A percentile compares a stretch with the other conserved stretches of the same genome.
phyloP scores from a whole-genome alignment of 2,329 filamentous ascomycete genomes.

The Bertia moriformis region DNA sequence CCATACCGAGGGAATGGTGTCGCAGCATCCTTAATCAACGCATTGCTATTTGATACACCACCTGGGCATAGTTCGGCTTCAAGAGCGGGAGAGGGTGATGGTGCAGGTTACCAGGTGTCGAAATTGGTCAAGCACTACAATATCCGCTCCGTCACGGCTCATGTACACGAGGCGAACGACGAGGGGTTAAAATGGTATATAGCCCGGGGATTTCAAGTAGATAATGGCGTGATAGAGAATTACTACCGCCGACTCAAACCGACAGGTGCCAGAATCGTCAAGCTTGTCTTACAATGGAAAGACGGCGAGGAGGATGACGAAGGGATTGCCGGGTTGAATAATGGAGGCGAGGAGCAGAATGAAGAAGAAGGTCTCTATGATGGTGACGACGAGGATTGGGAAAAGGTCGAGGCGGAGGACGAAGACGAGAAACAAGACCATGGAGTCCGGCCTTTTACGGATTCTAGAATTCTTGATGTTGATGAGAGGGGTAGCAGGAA shows the following conservation, averaged over 20 bases:
- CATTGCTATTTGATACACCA: constrained; percentile 14
- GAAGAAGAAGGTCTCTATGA: constrained; percentile 6
- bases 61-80: constrained; percentile 1
- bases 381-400: constrained; percentile 17
- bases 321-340: not conserved
- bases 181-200: constrained; percentile 46
- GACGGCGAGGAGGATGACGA: constrained; percentile 6
- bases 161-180: constrained; percentile 48
- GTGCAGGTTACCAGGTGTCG: constrained; percentile 11
- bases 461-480: constrained; percentile 14
- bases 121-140: constrained; percentile 28
- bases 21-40: constrained; percentile 35
- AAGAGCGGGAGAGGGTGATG: constrained; percentile 1
- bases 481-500: constrained; percentile 13
- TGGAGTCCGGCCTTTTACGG: constrained; percentile 12
- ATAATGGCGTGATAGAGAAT: constrained; percentile 30
- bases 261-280: constrained; percentile 34
- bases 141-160: constrained; percentile 37
- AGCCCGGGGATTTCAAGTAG: constrained; percentile 35
- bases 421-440: constrained; percentile 8
- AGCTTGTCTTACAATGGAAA: constrained; percentile 15
- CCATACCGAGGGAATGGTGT: constrained; percentile 43
- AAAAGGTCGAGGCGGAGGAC: constrained; percentile 17
- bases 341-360: not conserved
- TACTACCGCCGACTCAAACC: constrained; percentile 47